phyloP scores from a whole-genome alignment of 2,329 filamentous ascomycete genomes.

The Hypoxylon rubiginosum region DNA sequence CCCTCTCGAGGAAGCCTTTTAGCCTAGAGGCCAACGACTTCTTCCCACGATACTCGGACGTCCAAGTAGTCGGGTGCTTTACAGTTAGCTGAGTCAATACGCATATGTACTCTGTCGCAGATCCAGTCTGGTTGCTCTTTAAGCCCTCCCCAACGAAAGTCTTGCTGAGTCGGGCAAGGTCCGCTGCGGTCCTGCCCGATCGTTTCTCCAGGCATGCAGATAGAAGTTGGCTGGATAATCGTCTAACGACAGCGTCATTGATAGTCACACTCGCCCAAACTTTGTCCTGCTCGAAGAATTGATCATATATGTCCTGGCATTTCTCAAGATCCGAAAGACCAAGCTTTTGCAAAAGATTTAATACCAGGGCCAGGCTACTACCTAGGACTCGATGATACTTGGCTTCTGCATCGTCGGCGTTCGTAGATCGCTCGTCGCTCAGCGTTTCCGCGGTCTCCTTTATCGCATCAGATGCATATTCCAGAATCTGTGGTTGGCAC shows the following conservation, averaged over 20 bases:
- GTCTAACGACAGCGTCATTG: slow-evolving; percentile 68
- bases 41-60: slow-evolving; percentile 66
- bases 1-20: slow-evolving; percentile 80
- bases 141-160: slow-evolving; percentile 80
- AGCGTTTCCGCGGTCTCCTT: slow-evolving; percentile 84
- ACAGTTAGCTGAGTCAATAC: slow-evolving; percentile 76
- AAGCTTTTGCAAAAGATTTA: slow-evolving; percentile 66
- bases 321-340: slow-evolving; percentile 68
- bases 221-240: slow-evolving; percentile 65
- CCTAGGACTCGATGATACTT: slow-evolving; percentile 84
- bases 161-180: slow-evolving; percentile 66
- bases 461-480: slow-evolving; percentile 84
- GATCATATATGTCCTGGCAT: slow-evolving; percentile 72
- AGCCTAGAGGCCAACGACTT: slow-evolving; percentile 70
- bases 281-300: slow-evolving; percentile 74
- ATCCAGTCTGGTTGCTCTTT: slow-evolving; percentile 78
- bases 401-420: slow-evolving; percentile 83
- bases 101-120: slow-evolving; percentile 77
- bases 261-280: slow-evolving; percentile 77
- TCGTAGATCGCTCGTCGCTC: slow-evolving; percentile 90
- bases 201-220: slow-evolving; percentile 62
- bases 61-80: slow-evolving; percentile 79
- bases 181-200: slow-evolving; percentile 61
- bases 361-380: slow-evolving; percentile 67
- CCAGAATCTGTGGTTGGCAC: slow-evolving; percentile 84